Base-by-base conservation (phyloP, 2,329 filamentous ascomycete genomes). In the Alternaria postmessia region DNA sequence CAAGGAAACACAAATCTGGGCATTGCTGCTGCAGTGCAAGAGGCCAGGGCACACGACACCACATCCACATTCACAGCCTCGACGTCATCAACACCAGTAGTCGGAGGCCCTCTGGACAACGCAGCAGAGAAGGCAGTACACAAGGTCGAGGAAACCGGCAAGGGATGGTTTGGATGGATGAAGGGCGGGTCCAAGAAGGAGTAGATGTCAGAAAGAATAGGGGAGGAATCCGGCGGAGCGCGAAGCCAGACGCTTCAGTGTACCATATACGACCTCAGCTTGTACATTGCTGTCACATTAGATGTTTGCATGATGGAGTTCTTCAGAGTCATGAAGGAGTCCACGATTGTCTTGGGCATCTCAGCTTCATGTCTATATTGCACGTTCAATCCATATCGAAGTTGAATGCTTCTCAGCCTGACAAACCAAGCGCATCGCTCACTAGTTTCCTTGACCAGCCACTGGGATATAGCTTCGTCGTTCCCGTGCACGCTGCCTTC, bases 391-490 rank as follows among this genome's bases (percentile, higher is more conserved):
- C 20, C 30, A 51, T 59, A 9, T 49, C 49, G 12, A 24, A 42
- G 12, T 16, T 42, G n/a, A 48, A 52, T 47, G 34, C 53, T 56
- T 26, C 39, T 30, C 18, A 42, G 51, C 34, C 24, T 34, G 38
- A 20, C 57, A 44, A 54, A 16, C 24, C 39, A 42, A 8, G 5
- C 20, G 39, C 6, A 16, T 16, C 3, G 39, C 39, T 30, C 54
- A 20, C 16, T 48, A 8, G 51, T 75, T 68, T 7, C 65, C 70
- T 39, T 76, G 75, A 5, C 66, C 80, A 18, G 81, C 77, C 41
- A 86, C 80, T 8, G 84, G 83, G 22, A 85, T 82, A 69, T 86
- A 86, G n/a, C 75, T 79, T 59, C 80, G 80, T 64, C 83, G 77
- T 68, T 85, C 81, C 63, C 81, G 78, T 39, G 79, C 79, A 64